A percentile compares a stretch with the other conserved stretches of the same genome.
Conservation (phyloP, 2,329 filamentous ascomycete species). For the Plectosphaerella plurivora region DNA sequence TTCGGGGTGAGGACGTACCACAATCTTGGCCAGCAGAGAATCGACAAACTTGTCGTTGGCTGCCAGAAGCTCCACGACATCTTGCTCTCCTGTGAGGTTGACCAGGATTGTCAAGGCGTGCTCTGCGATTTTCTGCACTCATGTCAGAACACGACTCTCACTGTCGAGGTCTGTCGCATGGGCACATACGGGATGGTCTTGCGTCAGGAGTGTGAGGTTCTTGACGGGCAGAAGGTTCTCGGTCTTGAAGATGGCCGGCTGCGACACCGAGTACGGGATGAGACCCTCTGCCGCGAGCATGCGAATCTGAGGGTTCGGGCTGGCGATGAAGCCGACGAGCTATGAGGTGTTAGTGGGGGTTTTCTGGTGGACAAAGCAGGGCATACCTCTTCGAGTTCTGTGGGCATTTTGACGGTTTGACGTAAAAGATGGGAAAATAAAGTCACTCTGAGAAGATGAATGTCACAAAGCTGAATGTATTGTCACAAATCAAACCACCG, state of each 20-base stretch:
- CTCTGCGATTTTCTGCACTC: constrained; percentile 73
- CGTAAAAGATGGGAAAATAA: constrained; percentile 1
- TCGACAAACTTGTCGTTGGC: constrained; percentile 80
- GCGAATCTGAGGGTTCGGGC: constrained; percentile 87
- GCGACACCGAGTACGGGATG: constrained; percentile 70
- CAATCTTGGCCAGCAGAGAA: constrained; percentile 66
- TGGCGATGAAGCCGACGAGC: constrained; percentile 90
- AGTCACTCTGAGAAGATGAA: neutral
- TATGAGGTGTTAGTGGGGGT: constrained; percentile 28
- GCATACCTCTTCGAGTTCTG: constrained; percentile 70
- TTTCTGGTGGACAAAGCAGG: constrained; percentile 4
- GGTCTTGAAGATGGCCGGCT: constrained; percentile 79
- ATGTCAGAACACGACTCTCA: neutral
- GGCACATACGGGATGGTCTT: constrained; percentile 70
- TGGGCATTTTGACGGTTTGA: constrained; percentile 52
- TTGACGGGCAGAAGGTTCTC: constrained; percentile 74
- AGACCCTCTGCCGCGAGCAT: constrained; percentile 82
- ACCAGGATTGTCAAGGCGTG: constrained; percentile 88
- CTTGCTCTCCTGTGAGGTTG: constrained; percentile 74
- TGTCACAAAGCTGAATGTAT: constrained; percentile 3
- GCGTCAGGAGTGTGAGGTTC: constrained; percentile 81
- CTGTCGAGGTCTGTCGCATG: neutral
- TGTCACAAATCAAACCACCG: neutral
- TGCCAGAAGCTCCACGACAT: constrained; percentile 68
- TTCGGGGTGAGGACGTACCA: constrained; percentile 49